These are phyloP conservation scores for Phlebopus sp. DNA, from an alignment of 1,284 basidiomycete genomes.

Conservation along the genomic window DNA sequence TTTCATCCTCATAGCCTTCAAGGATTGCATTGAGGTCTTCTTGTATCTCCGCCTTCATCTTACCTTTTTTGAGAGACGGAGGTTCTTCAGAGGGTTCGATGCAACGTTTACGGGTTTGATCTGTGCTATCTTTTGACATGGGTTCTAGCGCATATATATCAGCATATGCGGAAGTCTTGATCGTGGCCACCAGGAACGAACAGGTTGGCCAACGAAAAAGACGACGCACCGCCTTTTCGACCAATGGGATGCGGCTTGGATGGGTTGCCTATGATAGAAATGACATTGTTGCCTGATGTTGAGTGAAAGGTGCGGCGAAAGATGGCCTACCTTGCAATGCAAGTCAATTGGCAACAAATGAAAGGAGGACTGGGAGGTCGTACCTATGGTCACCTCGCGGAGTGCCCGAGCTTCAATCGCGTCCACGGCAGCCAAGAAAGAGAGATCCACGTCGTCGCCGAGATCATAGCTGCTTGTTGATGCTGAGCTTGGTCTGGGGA, in stretches of 20 bases:
- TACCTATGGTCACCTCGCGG: slow-evolving; percentile 10
- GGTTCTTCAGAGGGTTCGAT: background rate
- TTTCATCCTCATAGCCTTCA: slow-evolving; percentile 46
- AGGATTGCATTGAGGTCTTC: slow-evolving; percentile 25
- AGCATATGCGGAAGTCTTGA: background rate
- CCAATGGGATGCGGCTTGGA: too few species aligned
- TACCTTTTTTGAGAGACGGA: slow-evolving; percentile 22
- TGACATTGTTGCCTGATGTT: too few species aligned
- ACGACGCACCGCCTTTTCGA: too few species aligned
- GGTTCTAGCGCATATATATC: slow-evolving; percentile 1
- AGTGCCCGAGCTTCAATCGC: slow-evolving; percentile 34
- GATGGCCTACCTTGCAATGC: too few species aligned
- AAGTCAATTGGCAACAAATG: background rate
- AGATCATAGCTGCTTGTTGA: slow-evolving; percentile 27
- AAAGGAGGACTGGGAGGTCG: background rate
- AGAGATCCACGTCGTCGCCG: slow-evolving; percentile 32
- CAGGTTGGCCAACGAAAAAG: too few species aligned
- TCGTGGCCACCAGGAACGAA: too few species aligned
- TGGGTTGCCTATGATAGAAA: too few species aligned
- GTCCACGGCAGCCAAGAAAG: slow-evolving; percentile 40
- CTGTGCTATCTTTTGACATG: slow-evolving; percentile 3
- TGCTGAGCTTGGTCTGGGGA: slow-evolving; percentile 13
- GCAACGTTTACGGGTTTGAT: slow-evolving; percentile 1
- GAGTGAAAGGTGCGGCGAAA: too few species aligned
- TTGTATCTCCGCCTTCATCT: slow-evolving; percentile 18